Base-by-base conservation (phyloP, 2,329 filamentous ascomycete genomes). In the Epichloe brachyelytri region DNA sequence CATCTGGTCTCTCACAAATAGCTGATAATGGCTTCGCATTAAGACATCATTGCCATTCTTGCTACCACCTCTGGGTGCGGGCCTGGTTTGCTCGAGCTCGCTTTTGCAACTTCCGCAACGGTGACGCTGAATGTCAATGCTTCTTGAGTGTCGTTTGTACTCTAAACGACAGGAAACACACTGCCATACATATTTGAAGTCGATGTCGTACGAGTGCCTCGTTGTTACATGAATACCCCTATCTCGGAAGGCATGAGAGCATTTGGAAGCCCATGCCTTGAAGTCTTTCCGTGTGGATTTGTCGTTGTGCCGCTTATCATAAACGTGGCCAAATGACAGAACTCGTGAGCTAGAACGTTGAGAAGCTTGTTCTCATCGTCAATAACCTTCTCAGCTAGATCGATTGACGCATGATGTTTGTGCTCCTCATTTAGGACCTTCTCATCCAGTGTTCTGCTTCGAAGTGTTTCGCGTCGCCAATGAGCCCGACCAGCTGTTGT, bases 331-430 rank as follows among this genome's bases (percentile, higher is more conserved):
- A 97, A 71, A 63, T 98, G 93, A 65, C 93, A 97, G 71, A 93
- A 97, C 61, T 98, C 93, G 65, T 98, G 93, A 0, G 91, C 88
- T n/a, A 97, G 70, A 0, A 93, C 89, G 65, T 96, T 96, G 56
- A 93, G 76, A 1, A 97, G 76, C 3, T 88, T 80, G 52, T 85
- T 68, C 57, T 86, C 80, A 60, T 84, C 78, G 62, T 88, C 82
- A 55, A 97, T 89, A 45, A 96, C 83, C 64, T 94, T 95, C 50
- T 87, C 82, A 0, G 90, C 88, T 2, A 97, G 79, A 63, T 97
- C 90, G 61, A 97, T 95, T 15, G 75, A 80, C 10, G 88, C 88
- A 64, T 91, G 81, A 57, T 78, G 75, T 17, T 69, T 68, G 57
- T 74, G 63, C 12, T 59, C 63, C 36, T 62, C 56, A 10, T 56